These are phyloP conservation scores for Penicillium sp. DNA, from an alignment of 2,329 filamentous ascomycete species.

Conservation along the genomic window DNA sequence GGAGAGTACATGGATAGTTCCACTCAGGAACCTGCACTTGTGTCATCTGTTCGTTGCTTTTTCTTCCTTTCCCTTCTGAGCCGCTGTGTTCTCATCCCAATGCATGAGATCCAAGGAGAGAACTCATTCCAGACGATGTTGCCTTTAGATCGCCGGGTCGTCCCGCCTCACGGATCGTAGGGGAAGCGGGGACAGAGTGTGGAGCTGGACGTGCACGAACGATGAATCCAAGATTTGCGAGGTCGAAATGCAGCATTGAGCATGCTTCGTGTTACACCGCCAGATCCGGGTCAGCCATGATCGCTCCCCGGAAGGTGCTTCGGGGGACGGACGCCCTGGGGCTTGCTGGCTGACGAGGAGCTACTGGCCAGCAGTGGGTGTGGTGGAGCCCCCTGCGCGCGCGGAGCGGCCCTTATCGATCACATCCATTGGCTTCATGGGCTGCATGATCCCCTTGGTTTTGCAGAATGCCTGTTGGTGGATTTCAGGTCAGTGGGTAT, in stretches of 20 bases:
- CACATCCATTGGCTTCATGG: conserved; percentile 21
- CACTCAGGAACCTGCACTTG: conserved; percentile 5
- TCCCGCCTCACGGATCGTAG: conserved; percentile 7
- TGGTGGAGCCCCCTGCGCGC: conserved; percentile 9
- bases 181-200: conserved; percentile 2
- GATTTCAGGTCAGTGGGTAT: not conserved
- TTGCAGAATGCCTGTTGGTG: conserved; percentile 8
- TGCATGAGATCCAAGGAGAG: not conserved
- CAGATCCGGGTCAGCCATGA: conserved; percentile 24
- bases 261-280: conserved; percentile 29
- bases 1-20: conserved; percentile 9
- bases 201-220: conserved; percentile 3
- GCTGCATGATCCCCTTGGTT: conserved; percentile 16
- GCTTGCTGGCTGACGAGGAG: not conserved
- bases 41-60: conserved; percentile 11
- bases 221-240: conserved; percentile 7
- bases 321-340: not conserved
- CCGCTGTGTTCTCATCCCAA: not conserved
- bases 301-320: not conserved
- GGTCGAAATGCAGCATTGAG: conserved; percentile 14
- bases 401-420: conserved; percentile 20
- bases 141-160: conserved; percentile 6
- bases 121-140: not conserved
- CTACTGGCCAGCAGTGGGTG: not conserved
- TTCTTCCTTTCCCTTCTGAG: not conserved